Conservation (phyloP, 2,329 filamentous ascomycete species). For the Nannizziopsis arthrosporioides region DNA sequence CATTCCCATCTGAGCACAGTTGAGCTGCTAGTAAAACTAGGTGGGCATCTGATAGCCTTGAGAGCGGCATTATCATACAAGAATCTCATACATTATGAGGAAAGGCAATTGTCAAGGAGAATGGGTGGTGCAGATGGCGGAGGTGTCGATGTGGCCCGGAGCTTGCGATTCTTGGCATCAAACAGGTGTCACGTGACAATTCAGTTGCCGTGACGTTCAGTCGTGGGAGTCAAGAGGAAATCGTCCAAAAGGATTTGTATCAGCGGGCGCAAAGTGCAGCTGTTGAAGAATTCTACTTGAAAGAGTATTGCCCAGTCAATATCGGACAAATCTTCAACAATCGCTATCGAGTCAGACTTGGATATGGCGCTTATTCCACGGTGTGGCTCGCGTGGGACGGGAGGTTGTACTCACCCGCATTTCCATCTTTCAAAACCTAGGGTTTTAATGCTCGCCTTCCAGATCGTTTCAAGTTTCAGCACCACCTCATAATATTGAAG, state of each 20-base stretch:
- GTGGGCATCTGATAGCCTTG: conserved; percentile 43
- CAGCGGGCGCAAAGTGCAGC: neutral
- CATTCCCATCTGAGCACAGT: conserved; percentile 44
- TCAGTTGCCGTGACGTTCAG: no score
- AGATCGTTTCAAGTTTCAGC: no score
- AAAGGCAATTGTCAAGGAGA: neutral
- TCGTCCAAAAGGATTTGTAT: no score
- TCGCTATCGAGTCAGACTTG: conserved; percentile 19
- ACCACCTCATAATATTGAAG: no score
- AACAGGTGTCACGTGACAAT: no score
- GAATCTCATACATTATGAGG: conserved; percentile 10
- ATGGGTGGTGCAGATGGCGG: neutral
- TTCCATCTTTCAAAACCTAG: no score
- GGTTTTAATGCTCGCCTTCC: no score
- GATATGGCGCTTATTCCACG: conserved; percentile 20
- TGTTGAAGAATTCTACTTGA: conserved; percentile 14
- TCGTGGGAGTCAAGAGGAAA: no score
- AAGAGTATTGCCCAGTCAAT: conserved; percentile 18
- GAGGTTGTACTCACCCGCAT: conserved; percentile 5
- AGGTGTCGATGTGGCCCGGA: no score
- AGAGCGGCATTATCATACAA: conserved; percentile 28
- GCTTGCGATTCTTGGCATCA: no score
- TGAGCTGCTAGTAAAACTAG: conserved; percentile 48
- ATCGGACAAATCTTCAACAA: conserved; percentile 17
- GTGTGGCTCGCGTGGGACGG: conserved; percentile 19